A percentile compares a stretch with the other conserved stretches of the same genome.
These are phyloP conservation scores for Puccinia novopanici DNA, from an alignment of 1,284 basidiomycete species.

Conservation along the genomic window DNA sequence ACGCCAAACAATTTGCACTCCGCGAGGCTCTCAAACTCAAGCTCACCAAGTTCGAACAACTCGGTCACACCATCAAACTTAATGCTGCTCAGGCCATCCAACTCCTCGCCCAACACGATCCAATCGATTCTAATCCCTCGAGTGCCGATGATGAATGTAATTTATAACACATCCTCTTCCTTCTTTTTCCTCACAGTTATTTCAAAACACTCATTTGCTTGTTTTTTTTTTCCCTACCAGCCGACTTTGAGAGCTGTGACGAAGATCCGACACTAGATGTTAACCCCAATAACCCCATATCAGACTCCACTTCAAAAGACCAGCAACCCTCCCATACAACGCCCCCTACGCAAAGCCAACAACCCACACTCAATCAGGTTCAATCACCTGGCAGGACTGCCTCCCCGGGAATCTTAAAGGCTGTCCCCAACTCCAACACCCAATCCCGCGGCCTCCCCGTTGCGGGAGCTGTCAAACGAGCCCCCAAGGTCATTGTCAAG, in stretches of 20 bases:
- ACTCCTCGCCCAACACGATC: background rate
- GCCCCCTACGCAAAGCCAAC: background rate
- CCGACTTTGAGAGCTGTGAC: slow-evolving; percentile 25
- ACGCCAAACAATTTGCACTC: background rate
- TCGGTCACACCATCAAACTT: slow-evolving; percentile 19
- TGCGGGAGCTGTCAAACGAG: background rate
- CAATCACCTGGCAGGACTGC: background rate
- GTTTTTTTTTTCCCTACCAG: background rate
- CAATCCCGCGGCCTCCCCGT: background rate
- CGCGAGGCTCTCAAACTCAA: slow-evolving; percentile 3
- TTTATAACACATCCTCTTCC: background rate
- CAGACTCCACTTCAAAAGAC: background rate
- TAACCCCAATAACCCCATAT: background rate
- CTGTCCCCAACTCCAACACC: background rate
- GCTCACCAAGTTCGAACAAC: slow-evolving; percentile 3
- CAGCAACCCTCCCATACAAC: background rate
- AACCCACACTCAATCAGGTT: no score
- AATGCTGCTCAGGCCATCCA: slow-evolving; percentile 13
- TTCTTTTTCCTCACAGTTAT: background rate
- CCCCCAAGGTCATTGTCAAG: background rate
- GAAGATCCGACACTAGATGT: slow-evolving; percentile 6
- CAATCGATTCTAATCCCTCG: background rate
- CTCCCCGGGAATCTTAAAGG: background rate
- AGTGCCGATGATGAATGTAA: slow-evolving; percentile 7
- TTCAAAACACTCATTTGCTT: background rate